Percentiles rank a stretch among this genome's conserved stretches.
These are phyloP conservation scores for Yamadazyma akitaensis DNA, from an alignment of 805 yeast genomes.

Conservation along the genomic window DNA sequence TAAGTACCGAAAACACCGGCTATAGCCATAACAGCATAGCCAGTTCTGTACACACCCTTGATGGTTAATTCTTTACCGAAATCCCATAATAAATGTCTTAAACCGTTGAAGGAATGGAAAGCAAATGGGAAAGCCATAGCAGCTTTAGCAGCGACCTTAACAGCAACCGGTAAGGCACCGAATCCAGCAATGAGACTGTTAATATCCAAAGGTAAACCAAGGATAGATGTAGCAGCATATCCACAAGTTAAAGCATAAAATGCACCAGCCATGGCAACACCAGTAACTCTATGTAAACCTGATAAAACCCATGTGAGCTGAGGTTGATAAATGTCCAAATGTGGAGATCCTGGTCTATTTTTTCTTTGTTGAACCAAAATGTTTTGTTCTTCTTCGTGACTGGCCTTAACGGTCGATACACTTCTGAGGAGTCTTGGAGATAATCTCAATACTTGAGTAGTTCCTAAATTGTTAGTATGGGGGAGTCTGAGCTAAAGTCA, in stretches of 20 bases:
- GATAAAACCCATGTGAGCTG: slow-evolving; percentile 85
- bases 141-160: slow-evolving; percentile 65
- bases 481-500: background rate
- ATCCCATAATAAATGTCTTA: slow-evolving; percentile 96
- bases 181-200: slow-evolving; percentile 50
- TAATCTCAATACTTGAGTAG: slow-evolving; percentile 3
- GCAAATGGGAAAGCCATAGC: slow-evolving; percentile 78
- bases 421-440: slow-evolving; percentile 2
- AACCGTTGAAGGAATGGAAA: slow-evolving; percentile 81
- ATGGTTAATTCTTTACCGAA: slow-evolving; percentile 73
- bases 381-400: slow-evolving; percentile 61
- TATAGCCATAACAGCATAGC: slow-evolving; percentile 75
- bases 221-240: slow-evolving; percentile 65
- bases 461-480: slow-evolving; percentile 7
- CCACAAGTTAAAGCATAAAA: slow-evolving; percentile 75
- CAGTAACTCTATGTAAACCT: slow-evolving; percentile 80
- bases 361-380: slow-evolving; percentile 78
- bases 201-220: slow-evolving; percentile 55
- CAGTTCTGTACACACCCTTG: slow-evolving; percentile 90
- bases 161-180: slow-evolving; percentile 61
- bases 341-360: slow-evolving; percentile 89
- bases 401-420: slow-evolving; percentile 40
- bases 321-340: slow-evolving; percentile 83
- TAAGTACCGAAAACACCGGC: slow-evolving; percentile 57
- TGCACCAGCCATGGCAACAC: slow-evolving; percentile 75